These are phyloP conservation scores for Calocybe gangraenosa DNA, from an alignment of 768 basidiomycete species.

Conservation along the genomic window DNA sequence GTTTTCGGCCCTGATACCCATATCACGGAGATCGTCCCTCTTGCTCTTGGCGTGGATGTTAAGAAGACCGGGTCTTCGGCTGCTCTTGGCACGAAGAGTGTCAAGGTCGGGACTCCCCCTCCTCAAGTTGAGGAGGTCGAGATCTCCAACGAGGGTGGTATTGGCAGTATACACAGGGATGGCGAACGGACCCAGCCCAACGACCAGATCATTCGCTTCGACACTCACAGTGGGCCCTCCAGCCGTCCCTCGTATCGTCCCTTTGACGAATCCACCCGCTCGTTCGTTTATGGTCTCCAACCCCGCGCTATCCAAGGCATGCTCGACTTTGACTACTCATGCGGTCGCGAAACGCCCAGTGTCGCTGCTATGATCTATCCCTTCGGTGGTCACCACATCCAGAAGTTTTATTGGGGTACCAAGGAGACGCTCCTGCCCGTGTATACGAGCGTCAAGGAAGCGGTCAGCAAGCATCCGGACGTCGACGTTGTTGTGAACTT, in stretches of 20 bases:
- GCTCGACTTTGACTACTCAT: constrained; percentile 99
- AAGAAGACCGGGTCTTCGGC: constrained; percentile 30
- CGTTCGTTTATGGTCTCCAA: constrained; percentile 97
- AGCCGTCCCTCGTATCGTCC: constrained; percentile 80
- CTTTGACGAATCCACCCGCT: constrained; percentile 91
- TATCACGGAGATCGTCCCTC: constrained; percentile 97
- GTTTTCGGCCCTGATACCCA: constrained; percentile 98
- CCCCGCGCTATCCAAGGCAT: constrained; percentile 96
- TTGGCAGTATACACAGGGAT: constrained; percentile 73
- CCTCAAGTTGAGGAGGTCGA: constrained; percentile 32
- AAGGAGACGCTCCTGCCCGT: constrained; percentile 98
- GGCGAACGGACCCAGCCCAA: constrained; percentile 80
- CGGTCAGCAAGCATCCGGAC: constrained; percentile 91
- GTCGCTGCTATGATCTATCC: constrained; percentile 99
- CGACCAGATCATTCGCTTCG: constrained; percentile 91
- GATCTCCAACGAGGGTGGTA: constrained; percentile 36
- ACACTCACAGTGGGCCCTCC: constrained; percentile 36
- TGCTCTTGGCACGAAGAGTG: constrained; percentile 28
- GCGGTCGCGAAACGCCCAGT: constrained; percentile 84
- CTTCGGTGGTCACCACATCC: constrained; percentile 99
- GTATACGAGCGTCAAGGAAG: constrained; percentile 89
- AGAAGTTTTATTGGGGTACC: constrained; percentile 99
- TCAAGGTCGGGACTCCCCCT: constrained; percentile 35
- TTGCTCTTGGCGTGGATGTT: constrained; percentile 86
- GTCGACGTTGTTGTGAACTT: constrained; percentile 99